Percentiles rank a stretch among this genome's conserved stretches.
These are phyloP conservation scores for Aspergillus sp. DNA, from an alignment of 2,329 filamentous ascomycete species.

Conservation along the genomic window DNA sequence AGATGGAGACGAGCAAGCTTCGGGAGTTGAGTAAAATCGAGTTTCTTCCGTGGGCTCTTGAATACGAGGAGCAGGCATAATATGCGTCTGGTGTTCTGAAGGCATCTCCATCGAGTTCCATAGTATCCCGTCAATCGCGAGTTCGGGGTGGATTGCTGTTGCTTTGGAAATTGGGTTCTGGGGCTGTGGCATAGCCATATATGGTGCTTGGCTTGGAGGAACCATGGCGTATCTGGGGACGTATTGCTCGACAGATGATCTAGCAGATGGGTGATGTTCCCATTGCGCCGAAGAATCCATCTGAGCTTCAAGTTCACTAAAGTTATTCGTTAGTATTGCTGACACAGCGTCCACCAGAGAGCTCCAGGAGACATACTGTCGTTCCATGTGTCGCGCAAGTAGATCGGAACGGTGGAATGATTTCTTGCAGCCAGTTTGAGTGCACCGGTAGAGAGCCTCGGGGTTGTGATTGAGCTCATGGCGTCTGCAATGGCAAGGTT, in stretches of 20 bases:
- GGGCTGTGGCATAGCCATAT: conserved; percentile 28
- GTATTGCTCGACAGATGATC: conserved; percentile 23
- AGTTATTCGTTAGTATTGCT: neutral
- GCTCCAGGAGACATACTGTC: conserved; percentile 43
- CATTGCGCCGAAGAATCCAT: conserved; percentile 28
- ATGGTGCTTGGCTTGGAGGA: conserved; percentile 22
- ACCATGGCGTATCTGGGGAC: conserved; percentile 25
- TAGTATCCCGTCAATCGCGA: conserved; percentile 32
- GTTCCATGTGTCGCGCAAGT: conserved; percentile 49
- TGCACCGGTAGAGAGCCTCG: conserved; percentile 46
- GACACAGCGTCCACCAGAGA: neutral
- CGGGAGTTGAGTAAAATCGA: conserved; percentile 45
- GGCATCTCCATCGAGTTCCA: conserved; percentile 39
- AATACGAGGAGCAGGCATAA: conserved; percentile 33
- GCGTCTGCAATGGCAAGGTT: conserved; percentile 31
- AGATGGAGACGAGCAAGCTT: conserved; percentile 45
- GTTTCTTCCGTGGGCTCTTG: conserved; percentile 40
- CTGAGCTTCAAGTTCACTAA: conserved; percentile 39
- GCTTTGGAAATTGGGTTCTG: conserved; percentile 38
- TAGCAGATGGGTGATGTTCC: conserved; percentile 25
- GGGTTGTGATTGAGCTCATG: conserved; percentile 54
- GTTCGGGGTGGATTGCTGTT: conserved; percentile 33
- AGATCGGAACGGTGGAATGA: conserved; percentile 51
- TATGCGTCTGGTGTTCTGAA: conserved; percentile 28
- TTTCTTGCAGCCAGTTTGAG: conserved; percentile 46